A percentile compares a stretch with the other conserved stretches of the same genome.
These are phyloP conservation scores for Reutealis trisperma DNA, from an alignment of 345 rosid species.

Conservation along the genomic window DNA sequence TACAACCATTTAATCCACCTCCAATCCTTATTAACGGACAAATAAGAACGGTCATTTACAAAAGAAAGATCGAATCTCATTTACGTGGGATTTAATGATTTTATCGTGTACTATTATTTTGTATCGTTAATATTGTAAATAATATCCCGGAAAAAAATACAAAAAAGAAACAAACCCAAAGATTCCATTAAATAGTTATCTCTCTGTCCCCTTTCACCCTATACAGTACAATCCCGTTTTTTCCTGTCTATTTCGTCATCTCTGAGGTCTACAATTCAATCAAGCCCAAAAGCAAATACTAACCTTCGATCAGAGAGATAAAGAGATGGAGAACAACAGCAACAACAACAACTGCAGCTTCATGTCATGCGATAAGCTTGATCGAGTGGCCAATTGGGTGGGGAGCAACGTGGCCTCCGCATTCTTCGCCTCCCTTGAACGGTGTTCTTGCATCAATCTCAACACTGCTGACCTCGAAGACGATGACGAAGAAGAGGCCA, in stretches of 20 bases:
- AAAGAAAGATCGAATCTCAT: too few species aligned
- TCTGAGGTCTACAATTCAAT: background rate
- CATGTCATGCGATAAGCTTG: slow-evolving; percentile 62
- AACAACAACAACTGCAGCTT: slow-evolving; percentile 38
- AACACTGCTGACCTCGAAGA: slow-evolving; percentile 51
- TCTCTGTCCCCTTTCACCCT: background rate
- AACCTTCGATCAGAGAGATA: background rate
- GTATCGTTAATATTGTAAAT: too few species aligned
- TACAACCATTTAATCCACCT: background rate
- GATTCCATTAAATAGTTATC: background rate
- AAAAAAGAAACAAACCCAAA: background rate
- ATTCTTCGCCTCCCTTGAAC: slow-evolving; percentile 67
- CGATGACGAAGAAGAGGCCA: slow-evolving; percentile 56
- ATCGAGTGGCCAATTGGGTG: slow-evolving; percentile 61
- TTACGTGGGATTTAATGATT: too few species aligned
- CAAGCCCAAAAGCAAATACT: background rate
- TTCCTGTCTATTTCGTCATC: background rate
- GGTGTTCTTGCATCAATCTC: slow-evolving; percentile 74
- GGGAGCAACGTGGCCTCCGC: slow-evolving; percentile 63
- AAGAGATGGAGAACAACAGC: slow-evolving; percentile 12
- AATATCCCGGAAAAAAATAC: too few species aligned
- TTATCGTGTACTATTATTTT: too few species aligned
- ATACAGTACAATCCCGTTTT: background rate
- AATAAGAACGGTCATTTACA: background rate
- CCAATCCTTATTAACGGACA: slow-evolving; percentile 5